Conservation (phyloP, 495 filamentous ascomycete species). For the Usnea hakonensis region DNA sequence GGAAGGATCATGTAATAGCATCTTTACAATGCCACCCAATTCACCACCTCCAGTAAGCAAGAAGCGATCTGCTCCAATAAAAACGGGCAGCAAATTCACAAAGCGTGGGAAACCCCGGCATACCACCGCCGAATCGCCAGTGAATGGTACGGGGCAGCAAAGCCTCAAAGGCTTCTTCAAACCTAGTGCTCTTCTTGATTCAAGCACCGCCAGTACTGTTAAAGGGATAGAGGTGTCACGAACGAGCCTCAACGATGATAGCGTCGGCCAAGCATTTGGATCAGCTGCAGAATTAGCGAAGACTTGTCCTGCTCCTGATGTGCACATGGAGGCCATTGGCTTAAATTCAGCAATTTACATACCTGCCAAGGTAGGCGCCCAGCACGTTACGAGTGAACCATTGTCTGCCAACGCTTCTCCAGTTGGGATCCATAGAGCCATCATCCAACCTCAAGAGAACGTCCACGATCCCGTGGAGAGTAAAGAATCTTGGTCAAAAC, state of each 20-base stretch:
- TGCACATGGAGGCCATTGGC: neutral
- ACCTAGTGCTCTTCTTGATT: conserved; percentile 34
- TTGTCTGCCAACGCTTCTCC: conserved; percentile 12
- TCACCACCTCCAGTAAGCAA: neutral
- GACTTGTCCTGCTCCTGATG: neutral
- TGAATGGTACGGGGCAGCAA: conserved; percentile 52
- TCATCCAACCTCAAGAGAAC: conserved; percentile 20
- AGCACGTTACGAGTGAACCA: neutral
- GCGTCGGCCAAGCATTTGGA: neutral
- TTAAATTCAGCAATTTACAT: neutral
- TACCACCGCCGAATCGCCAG: conserved; percentile 17
- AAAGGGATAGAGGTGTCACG: neutral
- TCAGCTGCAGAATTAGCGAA: neutral
- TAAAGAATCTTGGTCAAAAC: conserved; percentile 79
- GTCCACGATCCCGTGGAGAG: conserved; percentile 62
- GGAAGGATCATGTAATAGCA: neutral
- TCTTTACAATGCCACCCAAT: neutral
- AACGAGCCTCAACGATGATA: neutral
- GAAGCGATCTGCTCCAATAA: conserved; percentile 11
- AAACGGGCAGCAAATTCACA: conserved; percentile 8
- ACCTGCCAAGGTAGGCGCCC: neutral
- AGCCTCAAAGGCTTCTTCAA: conserved; percentile 81
- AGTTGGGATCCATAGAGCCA: neutral
- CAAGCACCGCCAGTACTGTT: neutral
- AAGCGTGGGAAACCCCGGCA: conserved; percentile 45